A percentile compares a stretch with the other conserved stretches of the same genome.
Evolutionary conservation across 2,329 filamentous ascomycete species (phyloP).

Genomic region (Fusarium nygamai): DNA sequence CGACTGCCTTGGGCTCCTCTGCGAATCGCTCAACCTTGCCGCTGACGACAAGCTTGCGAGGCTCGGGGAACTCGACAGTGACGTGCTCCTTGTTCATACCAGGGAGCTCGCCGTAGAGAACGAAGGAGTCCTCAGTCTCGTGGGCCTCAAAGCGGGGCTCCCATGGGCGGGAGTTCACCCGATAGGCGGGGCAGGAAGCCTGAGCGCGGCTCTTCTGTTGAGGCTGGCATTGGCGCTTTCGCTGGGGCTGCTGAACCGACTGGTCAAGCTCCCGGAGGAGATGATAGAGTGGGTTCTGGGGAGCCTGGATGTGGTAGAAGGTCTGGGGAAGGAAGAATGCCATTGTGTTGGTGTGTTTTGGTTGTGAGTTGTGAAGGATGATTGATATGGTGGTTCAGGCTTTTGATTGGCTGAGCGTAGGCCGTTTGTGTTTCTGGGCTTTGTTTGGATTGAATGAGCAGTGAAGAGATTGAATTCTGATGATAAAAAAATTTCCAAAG

Average conservation of each 20-base stretch:
- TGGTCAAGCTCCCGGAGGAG: constrained; percentile 19
- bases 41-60: constrained; percentile 72
- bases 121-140: constrained; percentile 64
- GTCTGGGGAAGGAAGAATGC: constrained; percentile 26
- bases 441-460: neutral
- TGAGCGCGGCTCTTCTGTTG: constrained; percentile 23
- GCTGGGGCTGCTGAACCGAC: constrained; percentile 19
- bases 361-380: neutral
- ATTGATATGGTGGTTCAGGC: neutral
- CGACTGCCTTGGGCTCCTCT: constrained; percentile 39
- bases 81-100: constrained; percentile 77
- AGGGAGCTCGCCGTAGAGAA: constrained; percentile 80
- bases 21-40: constrained; percentile 70
- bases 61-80: constrained; percentile 78
- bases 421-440: neutral
- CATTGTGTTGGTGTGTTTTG: constrained; percentile 4
- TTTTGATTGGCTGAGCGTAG: neutral
- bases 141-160: constrained; percentile 11
- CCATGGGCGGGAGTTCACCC: neutral
- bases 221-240: constrained; percentile 18
- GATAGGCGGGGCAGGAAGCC: constrained; percentile 29
- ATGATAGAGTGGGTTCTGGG: constrained; percentile 16
- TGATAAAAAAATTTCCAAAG: neutral
- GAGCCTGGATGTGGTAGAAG: constrained; percentile 7
- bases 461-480: neutral